phyloP scores from a whole-genome alignment of 1,139 yeast genomes.

The Pichia sp. region DNA sequence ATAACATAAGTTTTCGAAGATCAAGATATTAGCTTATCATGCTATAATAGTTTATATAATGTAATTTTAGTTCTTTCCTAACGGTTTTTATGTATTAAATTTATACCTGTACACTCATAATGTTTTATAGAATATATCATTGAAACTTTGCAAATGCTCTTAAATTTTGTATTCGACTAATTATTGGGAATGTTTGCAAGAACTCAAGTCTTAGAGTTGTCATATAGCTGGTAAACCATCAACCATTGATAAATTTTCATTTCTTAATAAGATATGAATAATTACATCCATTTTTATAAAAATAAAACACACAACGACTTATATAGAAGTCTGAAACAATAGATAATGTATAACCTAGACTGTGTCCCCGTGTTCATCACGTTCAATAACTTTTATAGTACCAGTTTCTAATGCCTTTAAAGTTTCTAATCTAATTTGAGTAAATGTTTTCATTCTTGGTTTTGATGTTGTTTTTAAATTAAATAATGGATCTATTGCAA shows the following conservation, averaged over 20 bases:
- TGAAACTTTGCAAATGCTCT: neutral
- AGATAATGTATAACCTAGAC: no score
- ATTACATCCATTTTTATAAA: no score
- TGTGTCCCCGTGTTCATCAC: neutral
- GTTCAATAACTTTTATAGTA: neutral
- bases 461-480: conserved; percentile 1
- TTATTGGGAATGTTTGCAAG: no score
- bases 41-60: neutral
- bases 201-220: no score
- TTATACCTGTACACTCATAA: neutral
- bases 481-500: conserved; percentile 13
- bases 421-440: neutral
- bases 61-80: neutral
- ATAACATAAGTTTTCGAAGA: conserved; percentile 6
- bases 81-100: neutral
- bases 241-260: no score
- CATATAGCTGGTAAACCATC: neutral
- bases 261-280: no score
- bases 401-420: neutral
- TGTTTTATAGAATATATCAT: neutral
- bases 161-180: neutral
- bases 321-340: no score
- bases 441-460: conserved; percentile 10
- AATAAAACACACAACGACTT: no score
- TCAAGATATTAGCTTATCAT: conserved; percentile 1